phyloP scores from a whole-genome alignment of 2,329 filamentous ascomycete genomes.

The Paecilomyces dactylethromorphus region DNA sequence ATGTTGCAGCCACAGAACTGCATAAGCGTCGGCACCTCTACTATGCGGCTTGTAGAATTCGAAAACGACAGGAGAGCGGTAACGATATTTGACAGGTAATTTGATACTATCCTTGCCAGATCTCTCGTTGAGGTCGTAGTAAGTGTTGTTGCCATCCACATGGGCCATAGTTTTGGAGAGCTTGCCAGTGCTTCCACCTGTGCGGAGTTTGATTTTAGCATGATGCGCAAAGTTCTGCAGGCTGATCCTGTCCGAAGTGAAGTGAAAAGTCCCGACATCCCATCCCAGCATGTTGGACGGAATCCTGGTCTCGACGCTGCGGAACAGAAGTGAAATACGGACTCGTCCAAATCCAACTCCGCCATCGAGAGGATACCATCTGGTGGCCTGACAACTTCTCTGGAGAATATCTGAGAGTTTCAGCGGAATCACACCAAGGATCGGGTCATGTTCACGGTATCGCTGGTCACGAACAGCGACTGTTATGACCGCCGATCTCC shows the following conservation, averaged over 20 bases:
- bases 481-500: constrained; percentile 80
- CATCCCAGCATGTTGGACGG: constrained; percentile 84
- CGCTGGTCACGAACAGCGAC: constrained; percentile 82
- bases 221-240: constrained; percentile 56
- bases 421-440: constrained; percentile 84
- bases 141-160: constrained; percentile 53
- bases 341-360: constrained; percentile 88
- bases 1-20: constrained; percentile 79
- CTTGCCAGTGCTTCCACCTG: constrained; percentile 72
- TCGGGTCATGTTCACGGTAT: constrained; percentile 87
- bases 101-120: constrained; percentile 53
- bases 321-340: constrained; percentile 82
- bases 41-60: constrained; percentile 70
- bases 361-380: constrained; percentile 95
- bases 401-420: constrained; percentile 84
- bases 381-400: constrained; percentile 75
- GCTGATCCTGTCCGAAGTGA: constrained; percentile 63
- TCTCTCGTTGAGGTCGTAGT: constrained; percentile 51
- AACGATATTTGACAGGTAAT: constrained; percentile 83
- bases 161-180: constrained; percentile 57
- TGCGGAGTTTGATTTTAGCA: constrained; percentile 68
- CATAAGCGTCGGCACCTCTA: constrained; percentile 66
- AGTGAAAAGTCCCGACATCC: constrained; percentile 93
- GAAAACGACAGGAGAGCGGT: constrained; percentile 82
- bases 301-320: constrained; percentile 77